Conservation (phyloP, 306 rosid genomes). For the Biancaea sappan region DNA sequence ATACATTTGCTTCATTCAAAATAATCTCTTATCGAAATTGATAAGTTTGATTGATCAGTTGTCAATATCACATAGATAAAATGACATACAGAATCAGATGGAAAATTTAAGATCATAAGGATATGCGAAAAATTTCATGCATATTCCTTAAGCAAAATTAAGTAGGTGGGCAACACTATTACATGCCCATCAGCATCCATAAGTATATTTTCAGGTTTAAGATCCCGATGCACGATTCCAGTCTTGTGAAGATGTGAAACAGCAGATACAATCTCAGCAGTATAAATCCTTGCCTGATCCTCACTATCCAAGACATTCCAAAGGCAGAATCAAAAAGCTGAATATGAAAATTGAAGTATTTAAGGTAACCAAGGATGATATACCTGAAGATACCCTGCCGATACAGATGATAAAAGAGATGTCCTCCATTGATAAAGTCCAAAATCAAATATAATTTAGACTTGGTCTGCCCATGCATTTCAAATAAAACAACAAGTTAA, state of each 20-base stretch:
- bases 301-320: constrained; percentile 70
- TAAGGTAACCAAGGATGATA: not conserved
- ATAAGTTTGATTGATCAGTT: not conserved
- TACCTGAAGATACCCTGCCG: constrained; percentile 94
- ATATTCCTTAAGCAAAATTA: constrained; percentile 31
- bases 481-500: constrained; percentile 16
- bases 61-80: constrained; percentile 1
- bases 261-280: constrained; percentile 95
- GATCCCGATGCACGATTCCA: constrained; percentile 95
- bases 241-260: constrained; percentile 88
- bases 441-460: constrained; percentile 84
- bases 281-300: constrained; percentile 93
- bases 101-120: constrained; percentile 9
- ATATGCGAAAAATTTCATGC: constrained; percentile 20
- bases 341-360: constrained; percentile 5
- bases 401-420: constrained; percentile 87
- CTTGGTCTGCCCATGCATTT: constrained; percentile 64
- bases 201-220: constrained; percentile 95
- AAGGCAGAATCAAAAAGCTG: constrained; percentile 39
- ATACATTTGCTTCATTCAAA: constrained; percentile 6
- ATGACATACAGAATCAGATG: not conserved
- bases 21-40: not conserved
- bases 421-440: constrained; percentile 95
- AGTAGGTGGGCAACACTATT: constrained; percentile 42
- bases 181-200: constrained; percentile 95